These are phyloP conservation scores for Chaetothyriales sp. DNA, from an alignment of 2,329 filamentous ascomycete genomes.

Conservation along the genomic window DNA sequence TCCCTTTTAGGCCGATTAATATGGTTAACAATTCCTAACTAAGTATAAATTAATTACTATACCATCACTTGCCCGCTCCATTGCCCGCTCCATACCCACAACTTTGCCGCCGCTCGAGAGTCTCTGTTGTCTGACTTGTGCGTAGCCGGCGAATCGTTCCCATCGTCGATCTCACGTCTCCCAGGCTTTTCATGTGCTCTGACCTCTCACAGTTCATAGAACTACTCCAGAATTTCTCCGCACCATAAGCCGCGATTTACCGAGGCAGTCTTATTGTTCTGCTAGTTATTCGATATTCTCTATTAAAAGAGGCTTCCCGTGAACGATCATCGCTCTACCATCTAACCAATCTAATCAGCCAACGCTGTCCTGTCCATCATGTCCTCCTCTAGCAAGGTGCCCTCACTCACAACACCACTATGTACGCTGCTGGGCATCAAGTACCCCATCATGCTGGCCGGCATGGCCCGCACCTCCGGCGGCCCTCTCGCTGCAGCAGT, in stretches of 20 bases:
- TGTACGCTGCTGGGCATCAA: conserved; percentile 67
- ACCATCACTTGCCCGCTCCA: too few relatives aligned
- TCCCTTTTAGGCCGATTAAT: too few relatives aligned
- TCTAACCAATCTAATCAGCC: background rate
- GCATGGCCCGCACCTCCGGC: conserved; percentile 79
- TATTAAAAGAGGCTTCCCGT: background rate
- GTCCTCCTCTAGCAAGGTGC: conserved; percentile 10
- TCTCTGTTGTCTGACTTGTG: too few relatives aligned
- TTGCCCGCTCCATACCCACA: too few relatives aligned
- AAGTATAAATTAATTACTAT: too few relatives aligned
- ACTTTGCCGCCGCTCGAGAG: too few relatives aligned
- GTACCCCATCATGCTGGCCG: conserved; percentile 82
- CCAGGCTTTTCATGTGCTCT: too few relatives aligned
- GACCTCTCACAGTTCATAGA: too few relatives aligned
- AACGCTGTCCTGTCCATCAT: conserved; percentile 6
- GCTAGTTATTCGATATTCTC: background rate
- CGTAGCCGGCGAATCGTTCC: too few relatives aligned
- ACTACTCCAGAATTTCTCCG: too few relatives aligned
- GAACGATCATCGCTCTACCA: background rate
- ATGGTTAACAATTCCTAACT: too few relatives aligned
- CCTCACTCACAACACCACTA: conserved; percentile 59
- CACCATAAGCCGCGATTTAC: background rate
- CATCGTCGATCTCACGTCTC: too few relatives aligned
- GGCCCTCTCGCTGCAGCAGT: conserved; percentile 70
- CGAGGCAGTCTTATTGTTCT: background rate